Base-by-base conservation (phyloP, 148 eudicot genomes). In the Talinum fruticosum region DNA sequence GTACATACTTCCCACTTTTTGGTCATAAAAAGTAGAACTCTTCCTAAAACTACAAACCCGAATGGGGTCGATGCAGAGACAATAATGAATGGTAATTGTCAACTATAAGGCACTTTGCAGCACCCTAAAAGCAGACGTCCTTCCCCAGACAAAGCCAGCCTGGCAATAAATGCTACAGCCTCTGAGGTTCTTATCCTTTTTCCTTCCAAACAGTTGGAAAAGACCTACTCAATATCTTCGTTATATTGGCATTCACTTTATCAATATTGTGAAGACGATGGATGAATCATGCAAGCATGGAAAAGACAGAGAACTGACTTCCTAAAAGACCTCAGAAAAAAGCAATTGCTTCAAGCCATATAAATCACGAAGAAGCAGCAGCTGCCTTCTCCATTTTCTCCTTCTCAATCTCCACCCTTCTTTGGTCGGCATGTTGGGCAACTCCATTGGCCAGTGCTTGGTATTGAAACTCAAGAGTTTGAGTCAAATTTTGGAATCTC, bases 351-450 rank as follows among this genome's bases (percentile, higher is more conserved):
- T 62, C 29, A 4, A 23, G 8, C 29, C 15, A 24, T 0, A 53
- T 28, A 41, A 51, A 78, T 91, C 86, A 91, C 0, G 87, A 86
- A 44, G 92, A 67, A 81, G 84, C 83, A 79, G 85, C 82, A 24
- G 89, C 59, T 24, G 93, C 91, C 76, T 91, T 96, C 76, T 86
- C 97, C 82, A 89, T 6, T 84, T 90, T 96, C 85, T 91, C 97
- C 79, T 93, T 96, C 83, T 93, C 94, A 36, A 93, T 91, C 80
- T 91, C 97, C 61, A 75, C 81, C 82, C 94, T 87, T 84, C 99
- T 91, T 74, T 81, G 92, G 69, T 90, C 95, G 78, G 99, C 99
- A 72, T 96, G 99, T 84, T 89, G 91, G 77, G 97, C 97, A 79
- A 96, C 87, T 78, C 95, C 93, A 79, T 87, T 88, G 51, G 99